phyloP scores from a whole-genome alignment of 2,329 filamentous ascomycete species.

The Neonectria ditissima region DNA sequence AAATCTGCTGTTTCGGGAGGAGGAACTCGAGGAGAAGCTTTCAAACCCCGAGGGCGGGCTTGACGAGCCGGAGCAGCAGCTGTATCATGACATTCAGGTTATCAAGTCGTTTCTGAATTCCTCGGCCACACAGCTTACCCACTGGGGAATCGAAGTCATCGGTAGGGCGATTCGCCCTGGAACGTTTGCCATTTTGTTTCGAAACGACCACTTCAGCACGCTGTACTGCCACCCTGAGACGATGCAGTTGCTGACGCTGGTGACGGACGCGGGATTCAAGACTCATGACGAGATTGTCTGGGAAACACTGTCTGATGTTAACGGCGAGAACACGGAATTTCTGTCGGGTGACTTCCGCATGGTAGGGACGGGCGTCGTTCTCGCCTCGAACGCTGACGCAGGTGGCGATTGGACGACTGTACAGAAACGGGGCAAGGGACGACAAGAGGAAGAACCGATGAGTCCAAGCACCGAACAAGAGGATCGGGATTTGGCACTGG shows the following conservation, averaged over 20 bases:
- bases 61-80: constrained; percentile 77
- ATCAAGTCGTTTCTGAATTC: constrained; percentile 86
- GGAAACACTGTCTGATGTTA: constrained; percentile 92
- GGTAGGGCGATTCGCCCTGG: constrained; percentile 78
- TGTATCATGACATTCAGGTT: constrained; percentile 84
- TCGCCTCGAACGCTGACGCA: constrained; percentile 36
- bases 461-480: constrained; percentile 72
- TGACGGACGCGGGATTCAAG: constrained; percentile 93
- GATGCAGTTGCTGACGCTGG: constrained; percentile 80
- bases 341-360: constrained; percentile 90
- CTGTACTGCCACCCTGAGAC: constrained; percentile 88
- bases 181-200: constrained; percentile 89
- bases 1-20: constrained; percentile 86
- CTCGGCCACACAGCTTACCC: constrained; percentile 89
- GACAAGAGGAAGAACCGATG: constrained; percentile 43
- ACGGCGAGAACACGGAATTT: constrained; percentile 83
- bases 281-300: constrained; percentile 92
- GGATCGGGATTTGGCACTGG: constrained; percentile 88
- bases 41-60: constrained; percentile 61
- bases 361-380: constrained; percentile 68
- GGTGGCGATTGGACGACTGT: constrained; percentile 68
- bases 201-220: constrained; percentile 97
- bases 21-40: constrained; percentile 87
- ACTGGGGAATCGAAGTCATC: constrained; percentile 82
- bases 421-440: constrained; percentile 49